Conservation (phyloP, 768 basidiomycete species). For the Dacryopinax spathularia region DNA sequence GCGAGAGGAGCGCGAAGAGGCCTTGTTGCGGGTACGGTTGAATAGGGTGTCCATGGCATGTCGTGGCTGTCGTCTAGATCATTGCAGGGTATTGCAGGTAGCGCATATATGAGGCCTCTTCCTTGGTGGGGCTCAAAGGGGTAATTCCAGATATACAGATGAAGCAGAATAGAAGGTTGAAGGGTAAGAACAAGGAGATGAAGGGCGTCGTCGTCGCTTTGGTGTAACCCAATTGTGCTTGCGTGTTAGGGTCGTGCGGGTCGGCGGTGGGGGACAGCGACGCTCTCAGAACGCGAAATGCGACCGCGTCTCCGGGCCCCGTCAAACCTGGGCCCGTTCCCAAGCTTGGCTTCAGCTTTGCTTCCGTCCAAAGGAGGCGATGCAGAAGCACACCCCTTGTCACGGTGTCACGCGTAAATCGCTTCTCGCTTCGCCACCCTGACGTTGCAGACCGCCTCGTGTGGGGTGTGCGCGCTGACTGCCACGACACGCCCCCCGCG, state of each 20-base stretch:
- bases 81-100: neutral
- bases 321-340: no score
- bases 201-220: no score
- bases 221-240: no score
- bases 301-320: neutral
- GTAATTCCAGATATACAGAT: neutral
- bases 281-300: neutral
- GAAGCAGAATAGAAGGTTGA: no score
- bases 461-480: neutral
- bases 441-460: no score
- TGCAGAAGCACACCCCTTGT: neutral
- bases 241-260: no score
- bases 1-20: neutral
- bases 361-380: neutral
- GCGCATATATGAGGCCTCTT: neutral
- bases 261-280: neutral
- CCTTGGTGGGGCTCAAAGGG: neutral
- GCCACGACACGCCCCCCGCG: neutral
- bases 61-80: neutral
- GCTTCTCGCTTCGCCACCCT: neutral
- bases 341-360: neutral
- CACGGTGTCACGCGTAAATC: neutral
- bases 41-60: conserved; percentile 2
- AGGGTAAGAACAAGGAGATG: no score
- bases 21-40: neutral